These are phyloP conservation scores for Lactarius deliciosus DNA, from an alignment of 768 basidiomycete genomes.

Conservation along the genomic window DNA sequence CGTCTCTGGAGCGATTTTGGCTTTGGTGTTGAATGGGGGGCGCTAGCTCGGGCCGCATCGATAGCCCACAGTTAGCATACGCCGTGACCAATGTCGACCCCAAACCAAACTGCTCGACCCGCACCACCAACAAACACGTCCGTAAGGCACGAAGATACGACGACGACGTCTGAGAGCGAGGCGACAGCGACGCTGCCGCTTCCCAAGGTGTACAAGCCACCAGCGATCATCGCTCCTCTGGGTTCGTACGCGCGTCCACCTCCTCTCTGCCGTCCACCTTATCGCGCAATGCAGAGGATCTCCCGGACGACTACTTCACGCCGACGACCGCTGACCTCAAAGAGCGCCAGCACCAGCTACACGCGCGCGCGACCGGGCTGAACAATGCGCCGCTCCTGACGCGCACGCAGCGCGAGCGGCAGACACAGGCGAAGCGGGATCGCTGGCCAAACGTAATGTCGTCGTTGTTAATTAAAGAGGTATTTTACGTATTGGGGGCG, in stretches of 20 bases:
- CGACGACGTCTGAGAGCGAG: background rate
- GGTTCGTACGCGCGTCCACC: slow-evolving; percentile 16
- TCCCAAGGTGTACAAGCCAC: slow-evolving; percentile 27
- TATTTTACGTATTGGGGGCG: background rate
- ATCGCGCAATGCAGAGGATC: slow-evolving; percentile 31
- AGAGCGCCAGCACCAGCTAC: slow-evolving; percentile 60
- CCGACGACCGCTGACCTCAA: slow-evolving; percentile 71
- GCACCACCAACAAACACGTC: background rate
- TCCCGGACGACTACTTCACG: slow-evolving; percentile 74
- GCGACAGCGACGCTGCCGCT: background rate
- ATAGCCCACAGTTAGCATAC: background rate
- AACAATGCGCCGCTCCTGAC: slow-evolving; percentile 70
- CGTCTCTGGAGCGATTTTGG: background rate
- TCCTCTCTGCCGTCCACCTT: too few relatives aligned
- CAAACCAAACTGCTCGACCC: slow-evolving; percentile 1
- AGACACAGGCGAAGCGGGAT: slow-evolving; percentile 56
- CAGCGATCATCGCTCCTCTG: background rate
- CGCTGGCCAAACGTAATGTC: slow-evolving; percentile 67
- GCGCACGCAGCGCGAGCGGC: slow-evolving; percentile 60
- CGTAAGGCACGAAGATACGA: background rate
- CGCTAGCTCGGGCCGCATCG: background rate
- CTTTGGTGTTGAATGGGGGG: background rate
- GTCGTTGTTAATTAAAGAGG: too few relatives aligned
- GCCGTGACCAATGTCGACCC: slow-evolving; percentile 12
- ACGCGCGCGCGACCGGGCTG: slow-evolving; percentile 60